Evolutionary conservation across 495 filamentous ascomycete genomes (phyloP).

Genomic region (Daldinia decipiens): DNA sequence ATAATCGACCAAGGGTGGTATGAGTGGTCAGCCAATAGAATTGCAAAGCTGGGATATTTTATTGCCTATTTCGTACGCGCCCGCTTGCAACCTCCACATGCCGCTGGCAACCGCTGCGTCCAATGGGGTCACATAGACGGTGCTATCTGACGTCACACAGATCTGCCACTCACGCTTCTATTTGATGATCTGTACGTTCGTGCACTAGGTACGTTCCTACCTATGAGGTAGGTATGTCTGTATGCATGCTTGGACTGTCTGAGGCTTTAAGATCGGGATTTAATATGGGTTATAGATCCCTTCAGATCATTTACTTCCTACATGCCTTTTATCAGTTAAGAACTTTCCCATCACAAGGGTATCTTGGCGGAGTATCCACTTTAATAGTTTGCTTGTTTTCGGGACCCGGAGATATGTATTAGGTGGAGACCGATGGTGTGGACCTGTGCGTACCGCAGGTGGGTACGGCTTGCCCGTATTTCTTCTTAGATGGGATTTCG

Average conservation of each 20-base stretch:
- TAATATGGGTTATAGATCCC: not conserved
- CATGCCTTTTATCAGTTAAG: not conserved
- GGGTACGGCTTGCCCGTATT: not conserved
- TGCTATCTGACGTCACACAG: constrained; percentile 29
- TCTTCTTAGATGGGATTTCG: not conserved
- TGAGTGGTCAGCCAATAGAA: constrained; percentile 15
- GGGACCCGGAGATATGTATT: not conserved
- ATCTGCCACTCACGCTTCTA: not conserved
- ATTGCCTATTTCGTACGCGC: constrained; percentile 29
- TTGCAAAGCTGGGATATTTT: not conserved
- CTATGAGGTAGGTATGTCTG: no score
- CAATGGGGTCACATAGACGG: constrained; percentile 9
- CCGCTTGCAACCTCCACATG: constrained; percentile 14
- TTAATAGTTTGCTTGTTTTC: not conserved
- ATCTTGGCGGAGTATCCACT: not conserved
- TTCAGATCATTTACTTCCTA: constrained; percentile 9
- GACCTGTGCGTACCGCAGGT: not conserved
- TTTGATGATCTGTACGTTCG: no score
- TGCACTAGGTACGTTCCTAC: no score
- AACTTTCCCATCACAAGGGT: not conserved
- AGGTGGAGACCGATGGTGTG: not conserved
- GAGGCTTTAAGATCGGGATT: not conserved
- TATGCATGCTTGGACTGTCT: not conserved
- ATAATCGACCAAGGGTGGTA: not conserved
- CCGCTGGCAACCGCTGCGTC: constrained; percentile 14